phyloP scores from a whole-genome alignment of 805 yeast genomes.

The Lipomyces kockii region DNA sequence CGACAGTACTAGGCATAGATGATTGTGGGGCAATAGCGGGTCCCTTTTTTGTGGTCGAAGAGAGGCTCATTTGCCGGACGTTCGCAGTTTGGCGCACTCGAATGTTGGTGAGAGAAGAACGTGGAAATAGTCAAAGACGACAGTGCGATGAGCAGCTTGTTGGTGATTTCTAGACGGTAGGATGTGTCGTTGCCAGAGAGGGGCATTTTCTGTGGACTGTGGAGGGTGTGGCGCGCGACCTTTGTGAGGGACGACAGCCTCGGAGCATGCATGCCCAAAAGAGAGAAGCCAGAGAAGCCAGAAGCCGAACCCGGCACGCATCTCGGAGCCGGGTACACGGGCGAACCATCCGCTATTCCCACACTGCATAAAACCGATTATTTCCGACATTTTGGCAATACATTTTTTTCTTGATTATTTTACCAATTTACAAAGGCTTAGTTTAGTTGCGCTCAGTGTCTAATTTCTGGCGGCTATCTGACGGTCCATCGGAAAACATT shows the following conservation, averaged over 20 bases:
- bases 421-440: background rate
- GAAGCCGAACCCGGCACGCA: background rate
- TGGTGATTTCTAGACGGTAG: background rate
- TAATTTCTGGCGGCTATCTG: background rate
- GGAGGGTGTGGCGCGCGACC: background rate
- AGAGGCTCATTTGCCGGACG: constrained; percentile 8
- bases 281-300: background rate
- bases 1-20: constrained; percentile 1
- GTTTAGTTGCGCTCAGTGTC: background rate
- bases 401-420: background rate
- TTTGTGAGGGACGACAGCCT: background rate
- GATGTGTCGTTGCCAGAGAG: background rate
- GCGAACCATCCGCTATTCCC: background rate
- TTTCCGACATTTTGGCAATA: background rate
- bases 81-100: background rate
- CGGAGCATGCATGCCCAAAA: background rate
- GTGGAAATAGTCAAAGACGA: background rate
- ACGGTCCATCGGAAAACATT: background rate
- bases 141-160: background rate
- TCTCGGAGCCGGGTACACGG: background rate
- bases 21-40: constrained; percentile 8
- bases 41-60: constrained; percentile 10
- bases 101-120: background rate
- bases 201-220: background rate
- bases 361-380: background rate